Evolutionary conservation across 176 grass and related monocot species (phyloP), one percentile per base, ranked within the genome.

Genomic region (Avena insularis): DNA sequence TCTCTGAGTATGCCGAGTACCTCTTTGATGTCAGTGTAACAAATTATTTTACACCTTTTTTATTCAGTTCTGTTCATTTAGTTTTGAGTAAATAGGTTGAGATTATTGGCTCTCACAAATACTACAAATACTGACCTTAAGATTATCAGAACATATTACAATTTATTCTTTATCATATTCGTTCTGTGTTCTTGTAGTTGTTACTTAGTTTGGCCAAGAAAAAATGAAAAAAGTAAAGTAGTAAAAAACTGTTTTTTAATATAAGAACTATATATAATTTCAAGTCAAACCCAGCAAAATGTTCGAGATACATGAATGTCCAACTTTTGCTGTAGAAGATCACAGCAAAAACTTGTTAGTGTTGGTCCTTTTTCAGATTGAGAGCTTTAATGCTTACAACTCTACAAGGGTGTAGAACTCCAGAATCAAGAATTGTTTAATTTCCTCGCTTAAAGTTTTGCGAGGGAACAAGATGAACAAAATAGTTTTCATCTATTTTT

Each of bases 1-100:
- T 96, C 55, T 90, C 90, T 4, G 89, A 96, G 12, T 98, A 98
- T 83, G 96, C 92, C 0, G 87, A 96, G 57, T 81, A 86, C 51
- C 90, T 98, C 80, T 92, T 96, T 78, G 87, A 95, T 94, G 96
- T 98, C 29, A 80, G 88, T 79, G 25, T 81, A 17, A 43, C 27
- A 0, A 73, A 77, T 14, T 88, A 57, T 66, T 69, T 67, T 12
- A 27, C 67, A 73, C 82, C 8, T 81, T 84, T 20, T 45, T 25
- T 45, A 27, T 69, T 57, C 19, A 50, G 2, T 74, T 83, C 58
- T 67, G 3, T 68, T 64, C 27, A 45, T 80, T 70, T 76, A 58
- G 19, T 62, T 35, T 6, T 71, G 45, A 19, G 27, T 84, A 31
- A 60, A 67, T 67, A 36, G 35, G 21, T 79, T 51, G 64, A 21